A percentile compares a stretch with the other conserved stretches of the same genome.
phyloP scores from a whole-genome alignment of 768 basidiomycete species.

The Sistotremastrum niveocremeum region DNA sequence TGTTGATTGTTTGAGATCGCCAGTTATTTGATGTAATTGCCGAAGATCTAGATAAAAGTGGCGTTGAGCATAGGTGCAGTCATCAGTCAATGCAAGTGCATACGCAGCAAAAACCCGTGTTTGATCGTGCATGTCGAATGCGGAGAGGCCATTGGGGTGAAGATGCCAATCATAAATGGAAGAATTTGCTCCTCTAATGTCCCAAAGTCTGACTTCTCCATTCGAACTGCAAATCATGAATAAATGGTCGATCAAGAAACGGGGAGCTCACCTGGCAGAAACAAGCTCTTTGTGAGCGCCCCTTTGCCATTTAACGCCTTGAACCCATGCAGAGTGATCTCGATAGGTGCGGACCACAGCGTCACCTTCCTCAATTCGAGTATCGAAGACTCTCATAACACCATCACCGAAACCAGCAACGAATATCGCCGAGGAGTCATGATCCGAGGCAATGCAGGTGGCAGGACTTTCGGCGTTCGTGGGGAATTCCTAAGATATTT shows the following conservation, averaged over 20 bases:
- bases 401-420: slow-evolving; percentile 91
- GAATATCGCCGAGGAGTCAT: slow-evolving; percentile 64
- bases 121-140: slow-evolving; percentile 77
- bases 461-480: slow-evolving; percentile 86
- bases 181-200: slow-evolving; percentile 52
- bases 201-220: slow-evolving; percentile 87
- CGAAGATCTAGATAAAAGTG: slow-evolving; percentile 23
- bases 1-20: slow-evolving; percentile 48
- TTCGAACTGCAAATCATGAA: slow-evolving; percentile 42
- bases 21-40: slow-evolving; percentile 44
- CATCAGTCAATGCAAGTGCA: slow-evolving; percentile 13
- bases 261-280: slow-evolving; percentile 62
- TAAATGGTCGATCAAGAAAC: not conserved
- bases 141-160: slow-evolving; percentile 59
- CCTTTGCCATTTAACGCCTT: slow-evolving; percentile 79
- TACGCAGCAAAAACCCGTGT: slow-evolving; percentile 79
- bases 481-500: slow-evolving; percentile 53
- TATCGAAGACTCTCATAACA: slow-evolving; percentile 79
- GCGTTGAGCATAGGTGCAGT: slow-evolving; percentile 1
- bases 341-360: slow-evolving; percentile 71
- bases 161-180: slow-evolving; percentile 51
- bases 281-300: slow-evolving; percentile 55
- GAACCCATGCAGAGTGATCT: slow-evolving; percentile 76
- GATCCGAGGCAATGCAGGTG: slow-evolving; percentile 72
- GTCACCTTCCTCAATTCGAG: slow-evolving; percentile 71